Base-by-base conservation (phyloP, 2,329 filamentous ascomycete species). In the Teratosphaeria nubilosa region DNA sequence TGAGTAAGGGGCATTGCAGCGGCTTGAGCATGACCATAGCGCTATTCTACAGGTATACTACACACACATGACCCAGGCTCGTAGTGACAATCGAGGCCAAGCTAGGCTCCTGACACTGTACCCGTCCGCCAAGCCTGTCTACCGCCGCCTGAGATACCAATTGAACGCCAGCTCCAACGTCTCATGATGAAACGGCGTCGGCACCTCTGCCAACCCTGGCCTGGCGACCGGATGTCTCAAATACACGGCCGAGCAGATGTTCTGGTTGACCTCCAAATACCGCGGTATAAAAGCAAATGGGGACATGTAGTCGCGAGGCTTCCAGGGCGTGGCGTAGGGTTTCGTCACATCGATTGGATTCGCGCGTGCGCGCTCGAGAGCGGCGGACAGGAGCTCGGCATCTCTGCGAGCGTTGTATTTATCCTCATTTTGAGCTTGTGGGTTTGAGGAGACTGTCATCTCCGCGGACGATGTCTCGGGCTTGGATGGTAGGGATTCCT, bases 241-340 rank as follows among this genome's bases (percentile, higher is more conserved):
- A 73, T 99, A 99, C 48, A 99, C 91, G 11, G 94, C 94, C 1
- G 91, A 87, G 75, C 94, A 99, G 68, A 97, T 88, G 70, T 91
- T 95, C 74, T 95, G 94, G 79, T 97, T 96, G 66, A 99, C 94
- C 77, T 99, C 95, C 60, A 99, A 83, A 74, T 97, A 99, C 56
- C 88, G 80, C 11, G 94, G 94, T 65, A 99, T 91, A 74, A 96
- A 96, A 25, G 91, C 91, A 74, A 99, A 99, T 0, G 91, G 86
- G 55, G 83, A 81, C 88, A 99, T 95, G 75, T 83, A 97, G 56
- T 87, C 82, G 58, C 91, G 82, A 13, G 94, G 94, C 63, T 81
- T 77, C 94, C 94, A 99, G 13, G 94, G 94, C 1, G 91, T 96
- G 4, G 82, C 82, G 72, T 99, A 99, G 3, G 94, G 90, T 75